phyloP scores from a whole-genome alignment of 148 eudicot species.

The Persicaria maculosa region DNA sequence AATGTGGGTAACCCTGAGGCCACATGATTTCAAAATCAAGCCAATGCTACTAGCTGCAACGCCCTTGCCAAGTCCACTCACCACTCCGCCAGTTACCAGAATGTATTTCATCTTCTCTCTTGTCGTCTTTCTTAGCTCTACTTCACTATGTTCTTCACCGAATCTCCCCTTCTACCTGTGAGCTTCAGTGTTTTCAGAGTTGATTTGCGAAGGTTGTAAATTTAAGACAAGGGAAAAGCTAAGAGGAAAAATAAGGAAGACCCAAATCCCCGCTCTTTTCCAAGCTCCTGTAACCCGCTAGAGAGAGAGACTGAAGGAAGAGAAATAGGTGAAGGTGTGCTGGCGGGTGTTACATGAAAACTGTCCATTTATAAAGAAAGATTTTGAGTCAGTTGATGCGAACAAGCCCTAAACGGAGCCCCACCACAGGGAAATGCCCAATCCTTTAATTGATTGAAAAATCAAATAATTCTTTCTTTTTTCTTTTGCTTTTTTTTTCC shows the following conservation, averaged over 20 bases:
- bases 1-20: slow-evolving; percentile 83
- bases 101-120: slow-evolving; percentile 71
- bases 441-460: too few relatives aligned
- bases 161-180: background rate
- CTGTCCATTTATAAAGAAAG: slow-evolving; percentile 2
- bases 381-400: background rate
- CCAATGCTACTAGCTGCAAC: slow-evolving; percentile 97
- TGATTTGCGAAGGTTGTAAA: background rate
- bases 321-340: background rate
- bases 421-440: background rate
- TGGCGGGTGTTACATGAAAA: slow-evolving; percentile 9
- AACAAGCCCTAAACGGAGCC: background rate
- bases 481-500: too few relatives aligned
- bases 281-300: slow-evolving; percentile 1
- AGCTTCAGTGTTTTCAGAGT: background rate
- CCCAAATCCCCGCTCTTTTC: slow-evolving; percentile 3
- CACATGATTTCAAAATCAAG: slow-evolving; percentile 73
- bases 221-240: background rate
- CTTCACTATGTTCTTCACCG: background rate
- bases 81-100: slow-evolving; percentile 94
- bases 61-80: slow-evolving; percentile 85
- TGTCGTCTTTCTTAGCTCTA: background rate
- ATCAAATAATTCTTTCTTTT: too few relatives aligned
- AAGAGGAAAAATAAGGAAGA: background rate
- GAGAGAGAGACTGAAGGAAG: slow-evolving; percentile 6